These are phyloP conservation scores for Zoysia japonica DNA, from an alignment of 176 grass and related monocot genomes.

Conservation along the genomic window DNA sequence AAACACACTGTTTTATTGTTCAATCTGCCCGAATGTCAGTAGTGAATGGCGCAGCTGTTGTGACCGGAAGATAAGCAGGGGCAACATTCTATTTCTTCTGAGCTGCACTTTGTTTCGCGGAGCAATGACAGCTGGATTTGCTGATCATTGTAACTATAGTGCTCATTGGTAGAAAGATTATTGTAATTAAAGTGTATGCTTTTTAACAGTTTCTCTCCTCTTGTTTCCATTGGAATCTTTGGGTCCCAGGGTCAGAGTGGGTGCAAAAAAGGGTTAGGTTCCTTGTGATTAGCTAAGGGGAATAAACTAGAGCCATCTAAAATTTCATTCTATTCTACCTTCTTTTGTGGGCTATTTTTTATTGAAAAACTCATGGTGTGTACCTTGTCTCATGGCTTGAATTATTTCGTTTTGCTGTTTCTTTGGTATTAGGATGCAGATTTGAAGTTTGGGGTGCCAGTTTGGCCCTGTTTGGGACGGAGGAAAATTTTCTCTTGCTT, in stretches of 20 bases:
- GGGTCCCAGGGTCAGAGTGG: constrained; percentile 19
- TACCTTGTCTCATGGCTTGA: neutral
- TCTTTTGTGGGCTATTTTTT: neutral
- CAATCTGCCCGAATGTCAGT: constrained; percentile 30
- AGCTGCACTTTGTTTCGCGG: constrained; percentile 6
- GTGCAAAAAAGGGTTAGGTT: constrained; percentile 22
- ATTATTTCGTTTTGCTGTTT: neutral
- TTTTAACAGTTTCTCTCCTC: constrained; percentile 25
- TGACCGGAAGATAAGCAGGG: constrained; percentile 24
- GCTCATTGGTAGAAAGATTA: constrained; percentile 33
- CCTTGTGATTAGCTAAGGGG: constrained; percentile 40
- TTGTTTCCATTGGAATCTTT: constrained; percentile 36
- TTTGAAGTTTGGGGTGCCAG: neutral
- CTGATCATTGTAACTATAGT: constrained; percentile 20
- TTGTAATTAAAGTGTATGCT: constrained; percentile 52
- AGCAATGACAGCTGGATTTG: constrained; percentile 29
- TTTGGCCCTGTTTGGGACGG: too few species aligned
- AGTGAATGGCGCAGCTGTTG: constrained; percentile 6
- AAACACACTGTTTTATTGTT: constrained; percentile 58
- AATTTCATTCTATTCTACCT: constrained; percentile 38
- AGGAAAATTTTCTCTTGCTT: too few species aligned
- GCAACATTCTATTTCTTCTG: neutral
- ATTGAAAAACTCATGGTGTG: neutral
- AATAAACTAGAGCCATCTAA: constrained; percentile 47
- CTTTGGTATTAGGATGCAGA: neutral